These are phyloP conservation scores for Epipyxis sp. DNA, from an alignment of 108 stramenopile genomes.

Conservation along the genomic window DNA sequence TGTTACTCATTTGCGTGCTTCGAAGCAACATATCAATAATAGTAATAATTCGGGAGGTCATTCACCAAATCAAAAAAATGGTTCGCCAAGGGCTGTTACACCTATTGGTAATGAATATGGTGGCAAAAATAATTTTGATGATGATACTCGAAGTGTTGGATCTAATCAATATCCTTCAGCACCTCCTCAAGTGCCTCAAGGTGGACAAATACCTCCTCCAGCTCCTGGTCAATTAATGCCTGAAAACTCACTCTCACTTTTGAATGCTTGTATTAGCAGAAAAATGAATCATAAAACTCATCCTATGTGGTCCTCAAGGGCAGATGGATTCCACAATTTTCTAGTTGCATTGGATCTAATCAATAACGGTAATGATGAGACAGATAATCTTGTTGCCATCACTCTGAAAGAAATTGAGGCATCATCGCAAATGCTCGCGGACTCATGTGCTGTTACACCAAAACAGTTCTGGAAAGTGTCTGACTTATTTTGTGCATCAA, in stretches of 20 bases:
- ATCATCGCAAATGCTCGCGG: conserved; percentile 2
- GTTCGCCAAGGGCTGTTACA: neutral
- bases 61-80: neutral
- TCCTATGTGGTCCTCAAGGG: neutral
- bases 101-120: neutral
- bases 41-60: too few relatives aligned
- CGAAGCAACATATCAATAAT: neutral
- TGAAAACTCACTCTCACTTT: conserved; percentile 15
- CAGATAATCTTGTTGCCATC: neutral
- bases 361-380: neutral
- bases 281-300: neutral
- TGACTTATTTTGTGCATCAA: neutral
- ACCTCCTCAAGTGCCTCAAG: neutral
- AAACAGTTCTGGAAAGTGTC: conserved; percentile 26
- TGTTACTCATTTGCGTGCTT: conserved; percentile 8
- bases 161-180: too few relatives aligned
- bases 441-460: conserved; percentile 12
- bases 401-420: neutral
- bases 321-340: neutral
- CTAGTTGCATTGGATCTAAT: neutral
- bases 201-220: neutral
- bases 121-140: neutral
- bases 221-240: neutral
- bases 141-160: neutral
- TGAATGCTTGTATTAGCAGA: conserved; percentile 26